These are phyloP conservation scores for Leucoagaricus sp. DNA, from an alignment of 1,284 basidiomycete species.

Conservation along the genomic window DNA sequence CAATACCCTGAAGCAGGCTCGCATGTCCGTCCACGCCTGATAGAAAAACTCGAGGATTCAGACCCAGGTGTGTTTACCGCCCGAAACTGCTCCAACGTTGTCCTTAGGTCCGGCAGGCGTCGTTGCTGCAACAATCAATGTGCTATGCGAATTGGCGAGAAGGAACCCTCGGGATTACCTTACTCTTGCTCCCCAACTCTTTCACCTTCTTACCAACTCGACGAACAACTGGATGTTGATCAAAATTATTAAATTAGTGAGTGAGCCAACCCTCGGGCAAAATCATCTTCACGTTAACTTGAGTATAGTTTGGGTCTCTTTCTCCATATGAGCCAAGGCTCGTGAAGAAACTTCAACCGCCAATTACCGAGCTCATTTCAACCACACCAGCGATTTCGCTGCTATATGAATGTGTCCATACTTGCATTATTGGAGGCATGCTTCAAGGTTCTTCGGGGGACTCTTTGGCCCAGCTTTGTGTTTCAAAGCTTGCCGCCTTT, in stretches of 20 bases:
- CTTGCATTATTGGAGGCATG: constrained; percentile 98
- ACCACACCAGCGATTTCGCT: constrained; percentile 96
- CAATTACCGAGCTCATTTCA: constrained; percentile 92
- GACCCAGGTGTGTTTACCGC: constrained; percentile 62
- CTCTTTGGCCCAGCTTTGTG: constrained; percentile 83
- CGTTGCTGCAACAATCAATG: constrained; percentile 90
- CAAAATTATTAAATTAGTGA: constrained; percentile 95
- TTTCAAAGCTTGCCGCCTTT: constrained; percentile 92
- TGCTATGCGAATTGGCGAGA: constrained; percentile 91
- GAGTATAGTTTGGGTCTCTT: constrained; percentile 80
- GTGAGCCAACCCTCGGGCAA: constrained; percentile 20
- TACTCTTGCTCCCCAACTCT: constrained; percentile 88
- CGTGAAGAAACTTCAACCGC: constrained; percentile 91
- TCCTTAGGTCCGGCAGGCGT: constrained; percentile 58
- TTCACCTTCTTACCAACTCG: constrained; percentile 91
- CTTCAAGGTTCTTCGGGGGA: constrained; percentile 81
- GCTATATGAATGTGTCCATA: constrained; percentile 97
- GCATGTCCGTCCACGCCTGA: constrained; percentile 69
- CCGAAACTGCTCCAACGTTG: not conserved
- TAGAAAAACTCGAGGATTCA: constrained; percentile 85
- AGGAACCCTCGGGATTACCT: constrained; percentile 80
- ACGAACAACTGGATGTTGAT: constrained; percentile 99
- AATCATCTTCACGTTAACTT: no score
- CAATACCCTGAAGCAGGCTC: constrained; percentile 78
- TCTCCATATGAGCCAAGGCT: constrained; percentile 92